phyloP scores from a whole-genome alignment of 805 yeast genomes.

The Wickerhamiella shivajii region DNA sequence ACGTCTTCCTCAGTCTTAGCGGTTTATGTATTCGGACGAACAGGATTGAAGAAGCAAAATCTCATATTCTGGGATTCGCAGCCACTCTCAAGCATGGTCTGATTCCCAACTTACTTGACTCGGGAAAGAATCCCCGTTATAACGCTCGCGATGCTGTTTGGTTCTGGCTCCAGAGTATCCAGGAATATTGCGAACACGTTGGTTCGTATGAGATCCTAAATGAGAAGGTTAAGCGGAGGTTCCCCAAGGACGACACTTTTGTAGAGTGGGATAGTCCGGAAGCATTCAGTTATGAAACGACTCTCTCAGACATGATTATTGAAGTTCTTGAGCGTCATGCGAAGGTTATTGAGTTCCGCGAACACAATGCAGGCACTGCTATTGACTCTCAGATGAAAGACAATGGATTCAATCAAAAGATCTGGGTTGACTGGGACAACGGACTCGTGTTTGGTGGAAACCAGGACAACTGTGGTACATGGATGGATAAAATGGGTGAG shows the following conservation, averaged over 20 bases:
- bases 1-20: constrained; percentile 74
- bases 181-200: constrained; percentile 55
- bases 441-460: constrained; percentile 88
- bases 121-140: constrained; percentile 86
- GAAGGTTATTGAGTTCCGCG: constrained; percentile 70
- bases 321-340: constrained; percentile 87
- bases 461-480: constrained; percentile 88
- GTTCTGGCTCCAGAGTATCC: constrained; percentile 83
- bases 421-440: constrained; percentile 73
- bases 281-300: constrained; percentile 59
- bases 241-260: constrained; percentile 77
- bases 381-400: constrained; percentile 86
- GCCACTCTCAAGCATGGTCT: constrained; percentile 87
- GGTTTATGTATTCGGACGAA: constrained; percentile 72
- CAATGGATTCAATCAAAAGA: constrained; percentile 77
- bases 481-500: constrained; percentile 99
- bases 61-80: constrained; percentile 76
- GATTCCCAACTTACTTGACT: constrained; percentile 83
- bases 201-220: constrained; percentile 50
- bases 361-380: constrained; percentile 85
- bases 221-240: constrained; percentile 64
- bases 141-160: constrained; percentile 96
- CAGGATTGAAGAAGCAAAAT: constrained; percentile 61
- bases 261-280: constrained; percentile 50
- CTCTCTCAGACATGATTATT: constrained; percentile 62